Evolutionary conservation across 495 filamentous ascomycete genomes (phyloP).

Genomic region (Penicillium pancosmium): DNA sequence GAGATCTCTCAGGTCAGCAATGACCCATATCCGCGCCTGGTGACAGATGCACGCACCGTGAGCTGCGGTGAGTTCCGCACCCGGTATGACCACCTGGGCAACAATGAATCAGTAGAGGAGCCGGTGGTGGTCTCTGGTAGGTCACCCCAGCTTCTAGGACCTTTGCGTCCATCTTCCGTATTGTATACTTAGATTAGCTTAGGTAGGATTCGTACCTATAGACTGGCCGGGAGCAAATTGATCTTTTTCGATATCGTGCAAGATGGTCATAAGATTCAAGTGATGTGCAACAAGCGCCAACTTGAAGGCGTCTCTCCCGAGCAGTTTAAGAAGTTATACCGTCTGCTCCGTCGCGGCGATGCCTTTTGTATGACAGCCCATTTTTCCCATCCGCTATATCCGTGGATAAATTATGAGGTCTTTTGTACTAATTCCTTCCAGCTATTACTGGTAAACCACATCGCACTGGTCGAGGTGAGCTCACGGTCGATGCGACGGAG

Average conservation of each 20-base stretch:
- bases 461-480: conserved; percentile 71
- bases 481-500: conserved; percentile 69
- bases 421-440: conserved; percentile 25
- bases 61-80: conserved; percentile 42
- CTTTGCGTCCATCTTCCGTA: conserved; percentile 20
- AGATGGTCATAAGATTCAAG: conserved; percentile 71
- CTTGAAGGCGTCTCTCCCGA: conserved; percentile 48
- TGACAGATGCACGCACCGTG: conserved; percentile 32
- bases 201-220: conserved; percentile 68
- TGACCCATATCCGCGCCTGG: conserved; percentile 56
- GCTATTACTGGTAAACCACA: conserved; percentile 72
- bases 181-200: conserved; percentile 51
- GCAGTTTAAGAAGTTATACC: conserved; percentile 62
- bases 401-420: neutral
- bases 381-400: conserved; percentile 3
- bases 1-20: conserved; percentile 47
- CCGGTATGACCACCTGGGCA: conserved; percentile 41
- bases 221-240: conserved; percentile 68
- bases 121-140: conserved; percentile 49
- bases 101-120: conserved; percentile 51
- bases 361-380: conserved; percentile 64
- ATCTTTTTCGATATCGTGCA: conserved; percentile 80
- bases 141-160: conserved; percentile 27
- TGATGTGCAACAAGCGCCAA: conserved; percentile 65
- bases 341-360: conserved; percentile 70